Conservation (phyloP, 2,329 filamentous ascomycete genomes). For the Epichloe brachyelytri region DNA sequence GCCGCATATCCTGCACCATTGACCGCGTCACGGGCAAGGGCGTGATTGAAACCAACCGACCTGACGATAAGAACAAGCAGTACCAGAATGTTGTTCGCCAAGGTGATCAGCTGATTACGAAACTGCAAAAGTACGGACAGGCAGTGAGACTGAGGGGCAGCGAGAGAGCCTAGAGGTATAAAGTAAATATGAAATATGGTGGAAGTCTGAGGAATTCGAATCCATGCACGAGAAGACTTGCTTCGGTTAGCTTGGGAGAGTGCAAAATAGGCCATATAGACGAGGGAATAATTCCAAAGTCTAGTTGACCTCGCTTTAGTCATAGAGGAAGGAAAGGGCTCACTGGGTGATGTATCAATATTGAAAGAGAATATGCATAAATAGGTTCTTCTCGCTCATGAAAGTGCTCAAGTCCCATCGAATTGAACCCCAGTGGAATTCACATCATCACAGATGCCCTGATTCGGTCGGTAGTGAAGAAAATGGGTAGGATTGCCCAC, state of each 20-base stretch:
- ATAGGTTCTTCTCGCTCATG: too few species aligned
- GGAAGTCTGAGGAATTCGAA: not conserved
- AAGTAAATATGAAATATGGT: not conserved
- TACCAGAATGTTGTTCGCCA: constrained; percentile 97
- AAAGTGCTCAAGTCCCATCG: too few species aligned
- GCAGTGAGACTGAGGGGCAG: constrained; percentile 87
- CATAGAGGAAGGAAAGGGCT: not conserved
- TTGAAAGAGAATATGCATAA: not conserved
- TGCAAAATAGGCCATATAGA: not conserved
- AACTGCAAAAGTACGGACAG: constrained; percentile 98
- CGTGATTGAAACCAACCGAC: constrained; percentile 94
- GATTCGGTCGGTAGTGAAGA: too few species aligned
- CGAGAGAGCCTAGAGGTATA: constrained; percentile 57
- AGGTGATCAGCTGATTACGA: constrained; percentile 94
- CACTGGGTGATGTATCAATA: constrained; percentile 7
- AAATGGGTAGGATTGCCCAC: too few species aligned
- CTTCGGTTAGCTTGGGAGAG: too few species aligned
- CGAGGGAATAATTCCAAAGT: not conserved
- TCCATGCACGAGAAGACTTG: not conserved
- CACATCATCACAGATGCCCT: too few species aligned
- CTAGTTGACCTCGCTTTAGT: not conserved
- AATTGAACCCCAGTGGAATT: too few species aligned
- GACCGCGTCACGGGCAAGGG: constrained; percentile 93
- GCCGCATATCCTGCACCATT: constrained; percentile 91
- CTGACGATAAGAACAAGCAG: constrained; percentile 99